These are phyloP conservation scores for Plenodomus lindquistii DNA, from an alignment of 2,329 filamentous ascomycete species.

Conservation along the genomic window DNA sequence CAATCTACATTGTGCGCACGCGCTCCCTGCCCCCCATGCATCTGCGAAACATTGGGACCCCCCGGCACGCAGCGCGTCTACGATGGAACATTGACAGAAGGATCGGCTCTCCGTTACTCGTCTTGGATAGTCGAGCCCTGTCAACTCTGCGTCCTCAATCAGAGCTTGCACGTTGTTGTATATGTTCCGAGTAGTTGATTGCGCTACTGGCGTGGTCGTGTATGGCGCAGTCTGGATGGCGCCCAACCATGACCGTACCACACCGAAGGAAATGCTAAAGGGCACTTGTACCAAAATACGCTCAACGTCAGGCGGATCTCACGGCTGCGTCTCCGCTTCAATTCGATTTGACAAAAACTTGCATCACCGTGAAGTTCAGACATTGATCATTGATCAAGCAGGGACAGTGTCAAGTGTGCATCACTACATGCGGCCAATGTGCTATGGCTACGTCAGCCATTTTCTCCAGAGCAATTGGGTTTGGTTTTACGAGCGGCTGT, in stretches of 20 bases:
- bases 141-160: neutral
- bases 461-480: neutral
- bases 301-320: too few relatives aligned
- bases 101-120: constrained; percentile 14
- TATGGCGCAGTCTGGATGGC: constrained; percentile 18
- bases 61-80: constrained; percentile 16
- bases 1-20: constrained; percentile 25
- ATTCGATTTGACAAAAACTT: too few relatives aligned
- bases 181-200: constrained; percentile 1
- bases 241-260: too few relatives aligned
- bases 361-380: too few relatives aligned
- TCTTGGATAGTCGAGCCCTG: neutral
- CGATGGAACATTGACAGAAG: constrained; percentile 18
- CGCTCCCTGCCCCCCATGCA: constrained; percentile 13
- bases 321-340: too few relatives aligned
- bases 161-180: neutral
- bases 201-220: constrained; percentile 10
- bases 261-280: too few relatives aligned
- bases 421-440: neutral
- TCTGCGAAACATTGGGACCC: constrained; percentile 13
- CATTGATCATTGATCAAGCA: too few relatives aligned
- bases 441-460: neutral
- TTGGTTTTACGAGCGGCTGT: constrained; percentile 17
- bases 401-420: neutral
- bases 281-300: too few relatives aligned